These are phyloP conservation scores for Tuber indicum DNA, from an alignment of 495 filamentous ascomycete genomes.

Conservation along the genomic window DNA sequence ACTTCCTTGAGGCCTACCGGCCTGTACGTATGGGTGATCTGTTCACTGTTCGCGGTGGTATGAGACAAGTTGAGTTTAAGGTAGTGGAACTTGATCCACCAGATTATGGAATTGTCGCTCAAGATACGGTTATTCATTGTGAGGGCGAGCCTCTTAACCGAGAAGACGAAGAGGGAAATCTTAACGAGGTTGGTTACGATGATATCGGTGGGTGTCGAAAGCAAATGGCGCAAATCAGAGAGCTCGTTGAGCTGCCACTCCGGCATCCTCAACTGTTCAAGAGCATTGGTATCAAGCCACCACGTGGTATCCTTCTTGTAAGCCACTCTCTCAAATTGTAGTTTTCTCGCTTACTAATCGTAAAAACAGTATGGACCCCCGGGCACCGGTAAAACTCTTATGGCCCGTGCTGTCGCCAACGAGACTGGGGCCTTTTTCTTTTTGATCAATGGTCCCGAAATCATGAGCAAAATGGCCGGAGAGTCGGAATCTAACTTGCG, in stretches of 20 bases:
- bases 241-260: constrained; percentile 93
- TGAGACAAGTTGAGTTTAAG: constrained; percentile 99
- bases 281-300: constrained; percentile 99
- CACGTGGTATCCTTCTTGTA: constrained; percentile 87
- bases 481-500: constrained; percentile 96
- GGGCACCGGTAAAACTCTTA: constrained; percentile 97
- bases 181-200: constrained; percentile 98
- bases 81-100: constrained; percentile 97
- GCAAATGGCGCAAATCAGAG: constrained; percentile 98
- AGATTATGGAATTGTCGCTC: constrained; percentile 95
- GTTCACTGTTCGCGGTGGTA: constrained; percentile 93
- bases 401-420: constrained; percentile 97
- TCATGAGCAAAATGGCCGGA: constrained; percentile 99
- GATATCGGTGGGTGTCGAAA: constrained; percentile 99
- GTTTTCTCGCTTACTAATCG: constrained; percentile 5
- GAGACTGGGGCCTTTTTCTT: constrained; percentile 99
- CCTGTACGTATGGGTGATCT: constrained; percentile 93
- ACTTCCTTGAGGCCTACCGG: constrained; percentile 98
- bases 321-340: constrained; percentile 2
- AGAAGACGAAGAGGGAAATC: constrained; percentile 96
- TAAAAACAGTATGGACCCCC: constrained; percentile 69
- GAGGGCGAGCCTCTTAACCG: constrained; percentile 98
- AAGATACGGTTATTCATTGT: constrained; percentile 98
- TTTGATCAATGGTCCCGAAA: constrained; percentile 94
- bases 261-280: constrained; percentile 98